Evolutionary conservation across 345 rosid genomes (phyloP), one percentile per base, ranked within the genome.

Genomic region (Hypericum androsaemum): DNA sequence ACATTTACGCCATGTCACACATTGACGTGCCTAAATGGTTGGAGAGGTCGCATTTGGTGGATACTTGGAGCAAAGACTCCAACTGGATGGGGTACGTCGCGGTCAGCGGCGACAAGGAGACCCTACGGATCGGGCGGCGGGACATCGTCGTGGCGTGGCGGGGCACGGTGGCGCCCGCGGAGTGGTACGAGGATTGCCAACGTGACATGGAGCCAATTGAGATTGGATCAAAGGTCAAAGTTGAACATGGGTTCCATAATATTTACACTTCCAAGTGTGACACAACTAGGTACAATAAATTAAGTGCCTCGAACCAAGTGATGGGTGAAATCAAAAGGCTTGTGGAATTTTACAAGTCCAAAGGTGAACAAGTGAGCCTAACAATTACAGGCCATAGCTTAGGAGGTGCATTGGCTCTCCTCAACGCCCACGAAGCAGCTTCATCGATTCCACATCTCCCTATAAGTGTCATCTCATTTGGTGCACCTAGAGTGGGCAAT

Each of bases 31-130:
- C 86, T 5, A 53, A 64, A 8, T 83, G 86, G 89, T 58, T 83
- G 49, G 71, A 69, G 40, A 69, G 54, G 36, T 62, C 84, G 0
- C 5, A 69, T 36, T 22, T 22, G 32, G 32, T 4, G 32, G 7
- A n/a, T 17, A 61, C 69, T n/a, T 83, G 90, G 90, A 80, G 90
- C 69, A 83, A 70, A 58, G 86, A 83, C 50, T 83, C 90, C 7
- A 83, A 80, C 46, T 83, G 86, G 86, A 80, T 75, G 82, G 90
- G 86, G 0, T 74, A 69, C 38, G 80, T 83, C 0, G 84, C 80
- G 0, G 81, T 80, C 7, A 77, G 84, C 45, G 66, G 73, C 11
- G 78, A 71, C 45, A 14, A 64, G 35, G 81, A 82, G 53, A 43
- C 77, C 0, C 17, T 37, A 5, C 57, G 89, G 63, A 75, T 77